Evolutionary conservation across 148 eudicot species (phyloP).

Genomic region (Rhododendron molle): DNA sequence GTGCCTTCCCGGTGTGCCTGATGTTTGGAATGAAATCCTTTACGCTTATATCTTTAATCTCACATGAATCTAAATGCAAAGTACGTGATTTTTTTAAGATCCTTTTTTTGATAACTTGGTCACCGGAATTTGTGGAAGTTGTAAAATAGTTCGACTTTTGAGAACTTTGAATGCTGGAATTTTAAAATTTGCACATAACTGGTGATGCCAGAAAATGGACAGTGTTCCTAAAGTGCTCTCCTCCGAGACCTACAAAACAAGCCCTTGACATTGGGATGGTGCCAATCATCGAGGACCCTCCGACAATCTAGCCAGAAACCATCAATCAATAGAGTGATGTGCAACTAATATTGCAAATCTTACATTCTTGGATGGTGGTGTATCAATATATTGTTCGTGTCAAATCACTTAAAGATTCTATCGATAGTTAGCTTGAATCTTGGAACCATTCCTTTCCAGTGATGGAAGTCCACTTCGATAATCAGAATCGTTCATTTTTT

Average conservation of each 20-base stretch:
- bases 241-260: background rate
- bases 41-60: conserved; percentile 37
- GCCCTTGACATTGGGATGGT: too few species aligned
- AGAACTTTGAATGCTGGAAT: background rate
- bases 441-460: too few species aligned
- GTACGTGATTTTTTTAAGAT: background rate
- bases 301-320: too few species aligned
- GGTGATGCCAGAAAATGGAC: background rate
- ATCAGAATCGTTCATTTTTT: too few species aligned
- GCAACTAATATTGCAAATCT: background rate
- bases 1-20: conserved; percentile 61
- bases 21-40: conserved; percentile 45
- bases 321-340: too few species aligned
- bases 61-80: background rate
- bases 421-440: too few species aligned
- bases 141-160: background rate
- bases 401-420: too few species aligned
- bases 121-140: background rate
- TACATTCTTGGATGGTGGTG: too few species aligned
- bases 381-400: too few species aligned
- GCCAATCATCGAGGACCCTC: too few species aligned
- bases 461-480: too few species aligned
- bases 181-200: background rate
- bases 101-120: background rate
- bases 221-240: background rate